phyloP scores from a whole-genome alignment of 2,329 filamentous ascomycete genomes.

The Coniochaeta sp. region DNA sequence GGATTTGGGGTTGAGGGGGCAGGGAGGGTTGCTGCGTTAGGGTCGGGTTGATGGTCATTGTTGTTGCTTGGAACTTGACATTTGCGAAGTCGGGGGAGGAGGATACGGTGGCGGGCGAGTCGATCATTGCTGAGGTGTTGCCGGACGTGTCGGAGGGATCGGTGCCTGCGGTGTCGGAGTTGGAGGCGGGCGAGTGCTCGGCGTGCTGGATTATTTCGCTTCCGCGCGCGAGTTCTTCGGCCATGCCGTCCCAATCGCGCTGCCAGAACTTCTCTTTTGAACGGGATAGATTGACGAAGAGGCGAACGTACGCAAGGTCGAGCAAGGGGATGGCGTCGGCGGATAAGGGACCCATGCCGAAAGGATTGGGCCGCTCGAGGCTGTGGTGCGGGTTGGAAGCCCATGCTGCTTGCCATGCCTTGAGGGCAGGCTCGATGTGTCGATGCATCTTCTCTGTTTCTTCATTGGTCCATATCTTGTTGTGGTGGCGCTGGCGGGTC shows the following conservation, averaged over 20 bases:
- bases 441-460: slow-evolving; percentile 95
- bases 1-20: no score
- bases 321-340: slow-evolving; percentile 87
- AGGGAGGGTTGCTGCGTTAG: slow-evolving; percentile 15
- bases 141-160: slow-evolving; percentile 42
- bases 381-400: slow-evolving; percentile 78
- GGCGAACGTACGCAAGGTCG: slow-evolving; percentile 83
- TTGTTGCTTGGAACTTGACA: slow-evolving; percentile 24
- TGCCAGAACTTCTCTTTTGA: slow-evolving; percentile 94
- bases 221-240: slow-evolving; percentile 74
- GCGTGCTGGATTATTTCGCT: slow-evolving; percentile 68
- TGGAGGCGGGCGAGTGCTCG: slow-evolving; percentile 52
- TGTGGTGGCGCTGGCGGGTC: slow-evolving; percentile 82
- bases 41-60: slow-evolving; percentile 13
- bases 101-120: slow-evolving; percentile 44
- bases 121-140: slow-evolving; percentile 38
- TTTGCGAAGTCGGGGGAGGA: slow-evolving; percentile 40
- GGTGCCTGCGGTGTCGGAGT: slow-evolving; percentile 32
- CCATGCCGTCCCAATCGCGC: slow-evolving; percentile 86
- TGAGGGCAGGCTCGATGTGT: slow-evolving; percentile 87
- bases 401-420: slow-evolving; percentile 94
- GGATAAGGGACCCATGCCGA: slow-evolving; percentile 72
- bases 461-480: slow-evolving; percentile 80
- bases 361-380: slow-evolving; percentile 77
- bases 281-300: slow-evolving; percentile 88